Base-by-base conservation (phyloP, 2,329 filamentous ascomycete species). In the Huntiella abstrusa region DNA sequence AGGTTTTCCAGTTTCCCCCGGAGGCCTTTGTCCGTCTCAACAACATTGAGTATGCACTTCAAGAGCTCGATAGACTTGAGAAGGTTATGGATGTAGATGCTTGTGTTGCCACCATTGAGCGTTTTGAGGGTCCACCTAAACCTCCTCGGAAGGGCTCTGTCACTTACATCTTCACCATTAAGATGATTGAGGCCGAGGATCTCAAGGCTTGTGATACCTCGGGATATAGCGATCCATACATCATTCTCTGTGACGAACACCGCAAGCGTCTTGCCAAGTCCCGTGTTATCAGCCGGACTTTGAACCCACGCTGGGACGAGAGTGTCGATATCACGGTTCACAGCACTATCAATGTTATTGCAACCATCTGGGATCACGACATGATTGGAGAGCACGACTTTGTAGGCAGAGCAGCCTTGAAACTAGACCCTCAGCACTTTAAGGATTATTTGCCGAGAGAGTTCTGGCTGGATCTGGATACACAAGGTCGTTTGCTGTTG, bases 331-430 rank as follows among this genome's bases (percentile, higher is more conserved):
- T 98, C 52, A 91, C 86, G 15, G 93, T 93, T 1, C 80, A 83
- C 52, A 85, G 87, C 0, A 77, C 91, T 8, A 71, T 98, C 49
- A 95, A 96, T 55, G 77, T 98, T 53, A 92, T 96, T 56, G 87
- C 88, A 32, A 98, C 91, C 1, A 82, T 96, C 37, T 98, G 91
- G 91, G 91, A 98, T 62, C 93, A 91, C 70, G 91, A 98, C 64
- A 86, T 85, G 11, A 80, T 98, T 55, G 91, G 91, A 46, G 91
- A 96, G 57, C 91, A 98, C 58, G 91, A 98, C 58, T 96, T 93
- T 59, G 85, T 96, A 33, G 91, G 91, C 19, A 77, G 91, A 51
- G 96, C 91, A n/a, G 93, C 86, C 15, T 70, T 98, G 53, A 98
- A 98, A 63, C 69, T 98, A n/a, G 91, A 98, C 55, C 91, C 91